Conservation (phyloP, 805 yeast species). For the Scheffersomyces coipomensis region DNA sequence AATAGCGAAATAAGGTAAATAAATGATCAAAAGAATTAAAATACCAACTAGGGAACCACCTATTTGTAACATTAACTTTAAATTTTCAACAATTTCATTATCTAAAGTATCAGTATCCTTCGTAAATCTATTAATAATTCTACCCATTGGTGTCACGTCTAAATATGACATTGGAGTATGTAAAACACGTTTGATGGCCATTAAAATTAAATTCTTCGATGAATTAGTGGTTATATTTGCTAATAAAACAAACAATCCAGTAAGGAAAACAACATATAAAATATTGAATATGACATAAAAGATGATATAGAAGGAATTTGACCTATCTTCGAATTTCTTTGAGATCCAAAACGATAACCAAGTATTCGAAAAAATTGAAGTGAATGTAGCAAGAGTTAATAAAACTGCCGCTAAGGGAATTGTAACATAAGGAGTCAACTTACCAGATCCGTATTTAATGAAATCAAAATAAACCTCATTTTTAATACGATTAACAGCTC, state of each 20-base stretch:
- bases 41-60: constrained; percentile 55
- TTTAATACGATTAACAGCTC: constrained; percentile 50
- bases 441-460: constrained; percentile 27
- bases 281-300: constrained; percentile 59
- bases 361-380: constrained; percentile 57
- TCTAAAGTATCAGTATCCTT: constrained; percentile 80
- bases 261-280: constrained; percentile 41
- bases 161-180: constrained; percentile 76
- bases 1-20: constrained; percentile 73
- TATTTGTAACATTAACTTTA: constrained; percentile 55
- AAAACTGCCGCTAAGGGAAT: constrained; percentile 6
- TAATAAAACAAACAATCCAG: constrained; percentile 39
- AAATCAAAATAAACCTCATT: constrained; percentile 31
- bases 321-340: constrained; percentile 42
- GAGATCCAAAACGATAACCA: constrained; percentile 82
- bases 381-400: constrained; percentile 33
- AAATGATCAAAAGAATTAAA: constrained; percentile 61
- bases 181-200: constrained; percentile 55
- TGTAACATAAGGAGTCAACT: constrained; percentile 13
- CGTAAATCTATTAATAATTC: constrained; percentile 78
- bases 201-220: constrained; percentile 52
- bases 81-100: constrained; percentile 66
- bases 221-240: constrained; percentile 50
- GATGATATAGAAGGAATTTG: constrained; percentile 64
- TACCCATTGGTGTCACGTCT: constrained; percentile 84